Conservation (phyloP, 257 asterid species). For the Henckelia pumila region DNA sequence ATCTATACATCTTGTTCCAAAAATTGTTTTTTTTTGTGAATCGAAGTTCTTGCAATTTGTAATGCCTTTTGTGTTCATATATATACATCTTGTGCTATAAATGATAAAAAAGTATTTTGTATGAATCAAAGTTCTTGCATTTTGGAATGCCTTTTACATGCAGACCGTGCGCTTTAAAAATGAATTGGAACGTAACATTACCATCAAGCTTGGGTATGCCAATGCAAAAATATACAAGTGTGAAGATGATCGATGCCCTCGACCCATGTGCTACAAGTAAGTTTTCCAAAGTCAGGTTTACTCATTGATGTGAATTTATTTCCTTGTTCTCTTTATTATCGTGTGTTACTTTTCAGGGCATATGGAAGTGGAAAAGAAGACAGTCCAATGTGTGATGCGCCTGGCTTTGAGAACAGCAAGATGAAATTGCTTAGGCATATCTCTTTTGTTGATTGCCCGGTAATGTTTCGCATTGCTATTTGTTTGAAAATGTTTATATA, state of each 20-base stretch:
- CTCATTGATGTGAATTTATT: constrained; percentile 17
- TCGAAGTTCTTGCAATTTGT: no score
- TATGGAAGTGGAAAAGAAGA: constrained; percentile 99
- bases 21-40: no score
- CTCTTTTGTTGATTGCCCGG: constrained; percentile 98
- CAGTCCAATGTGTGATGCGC: constrained; percentile 90
- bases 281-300: constrained; percentile 24
- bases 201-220: constrained; percentile 98
- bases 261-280: constrained; percentile 97
- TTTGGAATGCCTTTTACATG: constrained; percentile 26
- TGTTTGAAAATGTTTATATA: no score
- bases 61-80: no score
- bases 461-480: constrained; percentile 41
- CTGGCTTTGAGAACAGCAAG: constrained; percentile 86
- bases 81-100: no score
- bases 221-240: constrained; percentile 96
- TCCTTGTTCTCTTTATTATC: constrained; percentile 12
- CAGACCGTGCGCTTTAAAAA: constrained; percentile 98
- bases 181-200: constrained; percentile 95
- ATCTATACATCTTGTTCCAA: neutral
- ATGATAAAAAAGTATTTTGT: neutral
- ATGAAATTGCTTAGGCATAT: constrained; percentile 95
- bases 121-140: constrained; percentile 14
- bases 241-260: constrained; percentile 89
- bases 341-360: constrained; percentile 53